Conservation (phyloP, 768 basidiomycete genomes). For the Pleurotus platypus region DNA sequence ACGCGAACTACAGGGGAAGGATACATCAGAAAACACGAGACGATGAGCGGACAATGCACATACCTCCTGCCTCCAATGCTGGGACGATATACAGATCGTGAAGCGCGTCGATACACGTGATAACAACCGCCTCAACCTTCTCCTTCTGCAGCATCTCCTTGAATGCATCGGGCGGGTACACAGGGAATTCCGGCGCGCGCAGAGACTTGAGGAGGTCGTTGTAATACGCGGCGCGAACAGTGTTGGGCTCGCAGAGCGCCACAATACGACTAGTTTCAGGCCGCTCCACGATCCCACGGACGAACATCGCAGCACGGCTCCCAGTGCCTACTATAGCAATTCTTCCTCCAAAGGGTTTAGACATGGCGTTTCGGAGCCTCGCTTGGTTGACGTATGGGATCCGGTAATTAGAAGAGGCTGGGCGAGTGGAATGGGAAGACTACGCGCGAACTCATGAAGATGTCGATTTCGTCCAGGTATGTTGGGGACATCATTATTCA, state of each 20-base stretch:
- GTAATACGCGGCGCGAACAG: conserved; percentile 41
- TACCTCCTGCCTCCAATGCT: conserved; percentile 36
- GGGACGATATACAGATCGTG: conserved; percentile 46
- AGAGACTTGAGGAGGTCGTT: conserved; percentile 35
- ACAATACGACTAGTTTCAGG: conserved; percentile 35
- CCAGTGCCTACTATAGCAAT: conserved; percentile 41
- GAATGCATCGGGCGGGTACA: conserved; percentile 38
- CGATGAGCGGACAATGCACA: conserved; percentile 7
- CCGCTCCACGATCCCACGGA: conserved; percentile 40
- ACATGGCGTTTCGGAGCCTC: conserved; percentile 14
- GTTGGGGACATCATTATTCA: too few relatives aligned
- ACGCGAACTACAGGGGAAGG: conserved; percentile 31
- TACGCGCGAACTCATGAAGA: too few relatives aligned
- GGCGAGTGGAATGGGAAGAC: too few relatives aligned
- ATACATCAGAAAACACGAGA: background rate
- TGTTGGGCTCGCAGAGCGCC: conserved; percentile 45
- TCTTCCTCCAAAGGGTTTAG: conserved; percentile 27
- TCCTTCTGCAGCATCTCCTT: conserved; percentile 41
- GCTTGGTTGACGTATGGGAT: too few relatives aligned
- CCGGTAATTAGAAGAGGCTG: too few relatives aligned
- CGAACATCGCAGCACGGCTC: conserved; percentile 40
- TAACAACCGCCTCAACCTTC: conserved; percentile 42
- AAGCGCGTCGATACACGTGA: conserved; percentile 45
- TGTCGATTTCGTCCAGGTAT: too few relatives aligned
- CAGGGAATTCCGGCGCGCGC: conserved; percentile 32